Conservation (phyloP, 2,329 filamentous ascomycete genomes). For the Claviceps cyperi region DNA sequence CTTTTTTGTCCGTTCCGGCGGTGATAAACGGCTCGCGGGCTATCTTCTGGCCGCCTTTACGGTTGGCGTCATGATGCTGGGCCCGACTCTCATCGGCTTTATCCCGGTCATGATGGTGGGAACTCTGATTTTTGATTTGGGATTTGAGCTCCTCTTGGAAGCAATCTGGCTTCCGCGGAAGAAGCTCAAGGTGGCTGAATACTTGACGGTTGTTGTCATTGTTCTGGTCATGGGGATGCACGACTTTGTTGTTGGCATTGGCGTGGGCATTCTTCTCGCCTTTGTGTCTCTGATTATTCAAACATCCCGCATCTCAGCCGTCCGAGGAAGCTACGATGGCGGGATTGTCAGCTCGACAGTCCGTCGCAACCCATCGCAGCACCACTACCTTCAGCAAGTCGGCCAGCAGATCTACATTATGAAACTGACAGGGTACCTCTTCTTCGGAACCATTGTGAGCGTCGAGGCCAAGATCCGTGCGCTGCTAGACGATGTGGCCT, state of each 20-base stretch:
- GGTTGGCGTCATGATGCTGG: slow-evolving; percentile 67
- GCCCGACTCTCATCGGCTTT: slow-evolving; percentile 77
- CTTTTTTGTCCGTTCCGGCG: slow-evolving; percentile 90
- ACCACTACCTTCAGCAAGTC: slow-evolving; percentile 71
- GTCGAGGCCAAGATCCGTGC: slow-evolving; percentile 79
- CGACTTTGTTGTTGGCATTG: slow-evolving; percentile 91
- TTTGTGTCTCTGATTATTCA: slow-evolving; percentile 87
- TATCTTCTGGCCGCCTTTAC: slow-evolving; percentile 72
- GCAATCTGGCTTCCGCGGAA: slow-evolving; percentile 80
- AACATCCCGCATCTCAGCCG: slow-evolving; percentile 76
- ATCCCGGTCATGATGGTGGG: slow-evolving; percentile 97
- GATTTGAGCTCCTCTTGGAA: slow-evolving; percentile 81
- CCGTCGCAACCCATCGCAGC: slow-evolving; percentile 75
- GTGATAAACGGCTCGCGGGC: slow-evolving; percentile 73
- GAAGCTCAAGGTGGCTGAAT: slow-evolving; percentile 76
- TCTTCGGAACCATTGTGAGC: slow-evolving; percentile 93
- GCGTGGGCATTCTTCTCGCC: slow-evolving; percentile 79
- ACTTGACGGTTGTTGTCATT: slow-evolving; percentile 76
- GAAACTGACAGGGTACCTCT: slow-evolving; percentile 88
- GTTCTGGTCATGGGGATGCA: slow-evolving; percentile 92
- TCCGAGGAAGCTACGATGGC: slow-evolving; percentile 81
- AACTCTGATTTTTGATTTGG: slow-evolving; percentile 84
- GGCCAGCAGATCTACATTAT: slow-evolving; percentile 81
- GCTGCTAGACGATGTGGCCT: slow-evolving; percentile 70
- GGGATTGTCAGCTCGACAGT: slow-evolving; percentile 86